These are phyloP conservation scores for Solanum sejunctum DNA, from an alignment of 257 asterid species.

Conservation along the genomic window DNA sequence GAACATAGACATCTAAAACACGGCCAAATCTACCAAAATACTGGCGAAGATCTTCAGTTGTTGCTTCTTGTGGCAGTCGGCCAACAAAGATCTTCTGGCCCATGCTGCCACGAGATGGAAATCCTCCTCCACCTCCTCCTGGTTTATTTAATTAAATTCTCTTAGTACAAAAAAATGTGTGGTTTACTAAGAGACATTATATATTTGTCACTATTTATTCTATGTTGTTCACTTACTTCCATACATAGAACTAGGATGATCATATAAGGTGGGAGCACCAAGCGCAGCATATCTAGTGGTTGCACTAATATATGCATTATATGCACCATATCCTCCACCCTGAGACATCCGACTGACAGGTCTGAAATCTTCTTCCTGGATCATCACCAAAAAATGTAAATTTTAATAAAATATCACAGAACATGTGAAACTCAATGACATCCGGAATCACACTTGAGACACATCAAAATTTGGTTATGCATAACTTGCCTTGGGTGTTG, in stretches of 20 bases:
- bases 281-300: slow-evolving; percentile 97
- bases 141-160: neutral
- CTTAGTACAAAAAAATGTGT: neutral
- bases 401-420: neutral
- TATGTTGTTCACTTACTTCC: slow-evolving; percentile 60
- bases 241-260: slow-evolving; percentile 56
- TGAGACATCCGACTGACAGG: slow-evolving; percentile 63
- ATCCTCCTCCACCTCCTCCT: slow-evolving; percentile 11
- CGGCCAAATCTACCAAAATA: slow-evolving; percentile 97
- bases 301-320: slow-evolving; percentile 80
- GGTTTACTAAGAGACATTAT: neutral
- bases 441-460: neutral
- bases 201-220: neutral
- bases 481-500: slow-evolving; percentile 75
- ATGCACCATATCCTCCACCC: slow-evolving; percentile 92
- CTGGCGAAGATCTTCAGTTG: slow-evolving; percentile 83
- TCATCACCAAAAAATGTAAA: neutral
- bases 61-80: slow-evolving; percentile 98
- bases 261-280: slow-evolving; percentile 95
- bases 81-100: slow-evolving; percentile 95
- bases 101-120: slow-evolving; percentile 70
- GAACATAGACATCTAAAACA: slow-evolving; percentile 85
- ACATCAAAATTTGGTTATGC: neutral
- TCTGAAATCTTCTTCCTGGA: slow-evolving; percentile 75
- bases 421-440: neutral